Base-by-base conservation (phyloP, 371 early-diverging fungal genomes). In the Zopfochytrium polystomum region DNA sequence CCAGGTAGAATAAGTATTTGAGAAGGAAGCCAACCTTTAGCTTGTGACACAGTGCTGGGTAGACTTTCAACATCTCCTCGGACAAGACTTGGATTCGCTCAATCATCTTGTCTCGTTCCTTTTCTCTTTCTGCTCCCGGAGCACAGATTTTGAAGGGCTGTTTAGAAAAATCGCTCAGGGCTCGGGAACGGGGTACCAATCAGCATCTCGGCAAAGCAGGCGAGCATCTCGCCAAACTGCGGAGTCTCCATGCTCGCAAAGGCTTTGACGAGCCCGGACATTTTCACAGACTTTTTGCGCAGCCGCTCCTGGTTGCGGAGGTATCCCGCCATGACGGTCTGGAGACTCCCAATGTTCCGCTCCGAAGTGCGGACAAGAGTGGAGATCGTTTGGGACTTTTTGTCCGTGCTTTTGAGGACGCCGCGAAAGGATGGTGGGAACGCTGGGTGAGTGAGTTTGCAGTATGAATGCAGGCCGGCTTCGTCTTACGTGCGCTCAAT, bases 221-320 rank as follows among this genome's bases (percentile, higher is more conserved):
- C 32, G 33, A 66, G 33, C 58, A 65, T 49, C 7, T 13, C 29
- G 7, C 26, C 9, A 30, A 70, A 50, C 11, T 53, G 22, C 32
- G 11, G 27, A 15, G 48, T 33, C 22, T 52, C 66, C 5, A 43
- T 25, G 13, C 57, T 66, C 22, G 43, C 47, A 31, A 30, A 70
- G 25, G 55, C 20, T 32, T 54, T 62, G 6, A 66, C 25, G 13
- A 53, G 15, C n/a, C 22, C 20, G 15, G 58, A 25, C 60, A 62
- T 60, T 44, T 70, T 66, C 50, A 70, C 18, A 3, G 67, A 49
- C 63, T 70, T 66, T 32, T 59, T 47, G 11, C 62, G 47, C 15
- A 60, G 45, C n/a, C 66, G 56, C 26, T 65, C 67, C 22, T 67
- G 66, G 57, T 70, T 70, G 0, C 70, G 58, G 23, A 70, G 38